These are phyloP conservation scores for Cyanodermella asteris DNA, from an alignment of 2,329 filamentous ascomycete species.

Conservation along the genomic window DNA sequence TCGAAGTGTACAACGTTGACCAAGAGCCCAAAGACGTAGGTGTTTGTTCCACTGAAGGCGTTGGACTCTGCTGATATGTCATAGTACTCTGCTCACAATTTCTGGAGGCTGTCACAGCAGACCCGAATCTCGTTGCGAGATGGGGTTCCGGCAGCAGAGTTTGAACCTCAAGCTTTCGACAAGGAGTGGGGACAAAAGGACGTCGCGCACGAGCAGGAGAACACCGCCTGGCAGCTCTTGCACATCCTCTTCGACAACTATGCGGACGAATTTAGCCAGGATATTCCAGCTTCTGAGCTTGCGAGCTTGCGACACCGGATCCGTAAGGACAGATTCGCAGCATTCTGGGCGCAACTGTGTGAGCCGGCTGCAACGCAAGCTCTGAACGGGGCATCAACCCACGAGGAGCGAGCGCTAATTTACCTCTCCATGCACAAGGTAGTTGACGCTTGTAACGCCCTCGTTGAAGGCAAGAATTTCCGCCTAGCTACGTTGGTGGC, in stretches of 20 bases:
- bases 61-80: too few species aligned
- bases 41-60: too few species aligned
- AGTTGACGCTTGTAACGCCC: slow-evolving; percentile 58
- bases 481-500: slow-evolving; percentile 69
- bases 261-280: slow-evolving; percentile 22
- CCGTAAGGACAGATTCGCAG: slow-evolving; percentile 24
- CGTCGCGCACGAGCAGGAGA: slow-evolving; percentile 34
- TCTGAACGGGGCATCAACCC: slow-evolving; percentile 35
- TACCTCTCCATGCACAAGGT: slow-evolving; percentile 60
- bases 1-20: too few species aligned
- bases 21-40: too few species aligned
- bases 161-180: slow-evolving; percentile 27
- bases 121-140: slow-evolving; percentile 32
- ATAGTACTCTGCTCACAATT: too few species aligned
- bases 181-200: slow-evolving; percentile 24
- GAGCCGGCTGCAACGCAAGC: slow-evolving; percentile 38
- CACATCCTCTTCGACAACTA: slow-evolving; percentile 57
- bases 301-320: slow-evolving; percentile 21
- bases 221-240: slow-evolving; percentile 63
- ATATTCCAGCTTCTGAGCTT: slow-evolving; percentile 18
- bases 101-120: slow-evolving; percentile 13
- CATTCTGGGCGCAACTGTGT: slow-evolving; percentile 20
- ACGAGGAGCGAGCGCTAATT: slow-evolving; percentile 67
- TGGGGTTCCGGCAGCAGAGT: slow-evolving; percentile 36
- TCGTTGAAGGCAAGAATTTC: slow-evolving; percentile 56